phyloP scores from a whole-genome alignment of 352 stramenopile species.

The Phytophthora hybrid region DNA sequence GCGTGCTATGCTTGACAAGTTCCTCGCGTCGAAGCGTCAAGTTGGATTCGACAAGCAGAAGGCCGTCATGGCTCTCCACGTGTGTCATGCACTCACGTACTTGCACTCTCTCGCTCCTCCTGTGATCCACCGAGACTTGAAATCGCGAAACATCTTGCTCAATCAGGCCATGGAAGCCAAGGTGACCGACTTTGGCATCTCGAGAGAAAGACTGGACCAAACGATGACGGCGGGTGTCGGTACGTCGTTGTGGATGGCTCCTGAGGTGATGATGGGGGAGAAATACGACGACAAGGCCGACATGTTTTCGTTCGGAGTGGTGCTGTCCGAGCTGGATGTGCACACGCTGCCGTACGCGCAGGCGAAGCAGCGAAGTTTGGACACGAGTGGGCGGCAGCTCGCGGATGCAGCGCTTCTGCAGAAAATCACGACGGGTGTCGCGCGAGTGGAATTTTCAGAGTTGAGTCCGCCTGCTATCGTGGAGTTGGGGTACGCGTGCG shows the following conservation, averaged over 20 bases:
- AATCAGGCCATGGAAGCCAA: background rate
- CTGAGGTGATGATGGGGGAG: background rate
- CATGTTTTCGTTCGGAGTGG: background rate
- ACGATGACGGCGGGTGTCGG: background rate
- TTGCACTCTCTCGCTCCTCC: constrained; percentile 15
- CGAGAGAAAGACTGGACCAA: background rate
- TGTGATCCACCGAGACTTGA: constrained; percentile 60
- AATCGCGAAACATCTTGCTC: constrained; percentile 57
- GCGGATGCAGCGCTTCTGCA: constrained; percentile 20
- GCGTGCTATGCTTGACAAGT: constrained; percentile 35
- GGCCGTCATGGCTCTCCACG: constrained; percentile 30
- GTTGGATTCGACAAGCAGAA: constrained; percentile 46
- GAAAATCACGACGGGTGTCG: constrained; percentile 19
- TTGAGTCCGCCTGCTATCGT: constrained; percentile 18
- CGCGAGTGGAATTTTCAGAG: constrained; percentile 25
- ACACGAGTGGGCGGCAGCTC: constrained; percentile 1
- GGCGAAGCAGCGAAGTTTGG: constrained; percentile 32
- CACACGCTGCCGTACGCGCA: constrained; percentile 53
- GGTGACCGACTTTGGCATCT: background rate
- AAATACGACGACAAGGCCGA: background rate
- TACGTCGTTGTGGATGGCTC: background rate
- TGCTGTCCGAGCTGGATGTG: background rate
- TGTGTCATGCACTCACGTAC: constrained; percentile 33
- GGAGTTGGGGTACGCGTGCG: constrained; percentile 19
- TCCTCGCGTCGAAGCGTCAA: constrained; percentile 6